Conservation (phyloP, 768 basidiomycete genomes). For the Cantharellus cinnabarinus region DNA sequence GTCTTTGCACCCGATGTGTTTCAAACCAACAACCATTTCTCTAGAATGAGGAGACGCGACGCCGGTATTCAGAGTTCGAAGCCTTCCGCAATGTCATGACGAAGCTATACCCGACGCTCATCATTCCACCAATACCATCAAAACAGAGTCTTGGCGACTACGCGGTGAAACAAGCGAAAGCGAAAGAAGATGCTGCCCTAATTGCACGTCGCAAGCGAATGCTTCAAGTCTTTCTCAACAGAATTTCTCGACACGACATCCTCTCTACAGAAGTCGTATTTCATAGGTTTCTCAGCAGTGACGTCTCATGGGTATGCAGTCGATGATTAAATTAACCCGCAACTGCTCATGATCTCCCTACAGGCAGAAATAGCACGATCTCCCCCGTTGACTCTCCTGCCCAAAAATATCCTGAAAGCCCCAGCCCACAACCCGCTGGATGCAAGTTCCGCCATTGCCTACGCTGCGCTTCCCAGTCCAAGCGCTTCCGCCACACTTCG, state of each 20-base stretch:
- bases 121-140: constrained; percentile 93
- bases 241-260: constrained; percentile 79
- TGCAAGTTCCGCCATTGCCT: constrained; percentile 45
- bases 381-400: constrained; percentile 72
- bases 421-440: constrained; percentile 91
- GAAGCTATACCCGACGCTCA: constrained; percentile 84
- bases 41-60: constrained; percentile 61
- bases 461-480: constrained; percentile 73
- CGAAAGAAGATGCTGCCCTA: constrained; percentile 85
- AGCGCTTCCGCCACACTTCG: constrained; percentile 76
- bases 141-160: constrained; percentile 94
- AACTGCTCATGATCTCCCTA: neutral
- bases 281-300: constrained; percentile 86
- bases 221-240: constrained; percentile 86
- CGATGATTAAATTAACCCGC: neutral
- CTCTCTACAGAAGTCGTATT: constrained; percentile 91
- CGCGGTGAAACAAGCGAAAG: constrained; percentile 89
- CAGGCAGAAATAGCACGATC: constrained; percentile 86
- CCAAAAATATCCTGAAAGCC: constrained; percentile 90
- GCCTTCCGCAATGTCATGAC: constrained; percentile 65
- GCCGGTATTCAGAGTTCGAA: constrained; percentile 96
- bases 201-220: constrained; percentile 85
- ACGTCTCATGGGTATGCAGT: constrained; percentile 75
- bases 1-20: constrained; percentile 7
- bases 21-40: neutral